Evolutionary conservation across 2,329 filamentous ascomycete genomes (phyloP), one percentile per base, ranked within the genome.

Genomic region (Daldinia sp.): DNA sequence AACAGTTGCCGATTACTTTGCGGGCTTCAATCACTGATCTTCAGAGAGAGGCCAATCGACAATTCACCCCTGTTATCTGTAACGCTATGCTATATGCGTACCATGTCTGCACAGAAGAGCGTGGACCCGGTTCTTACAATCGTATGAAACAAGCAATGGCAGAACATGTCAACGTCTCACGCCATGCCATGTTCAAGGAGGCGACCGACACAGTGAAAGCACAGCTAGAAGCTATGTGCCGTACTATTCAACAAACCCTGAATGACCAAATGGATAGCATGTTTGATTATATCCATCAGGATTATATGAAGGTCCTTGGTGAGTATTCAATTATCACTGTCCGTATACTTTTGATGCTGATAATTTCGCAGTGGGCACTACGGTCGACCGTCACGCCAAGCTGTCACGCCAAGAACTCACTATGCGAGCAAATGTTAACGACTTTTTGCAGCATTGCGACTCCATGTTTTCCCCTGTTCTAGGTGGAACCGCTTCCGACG

Each of bases 91-190:
- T 66, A 1, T 61, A 72, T 1, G 80, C 77, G 0, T 88, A 88
- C 69, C 58, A 75, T 0, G 51, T 47, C 0, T 87, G 83, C 68
- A 63, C 72, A 3, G 66, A 72, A 0, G 82, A 87, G 68, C 35
- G 37, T n/a, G 78, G 82, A 3, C 3, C 34, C 0, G 85, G 85
- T 2, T 76, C 71, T 9, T 86, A 76, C 69, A 73, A 58, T 32
- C 79, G 84, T 2, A 88, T 88, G 82, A 87, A 85, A 64, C 59
- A 48, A 0, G 63, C 75, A 23, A 85, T 88, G 83, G 56, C 56
- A 0, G 39, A 66, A 0, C 78, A 86, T 55, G 78, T 88, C 1
- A 72, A 79, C 0, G 34, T 49, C 0, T 52, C 72, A 3, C 78
- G 80, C 2, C 62, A 75, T 9, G 68, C 62, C 1, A 88, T 88